Conservation (phyloP, 768 basidiomycete genomes). For the Leucosporidium yakuticum region DNA sequence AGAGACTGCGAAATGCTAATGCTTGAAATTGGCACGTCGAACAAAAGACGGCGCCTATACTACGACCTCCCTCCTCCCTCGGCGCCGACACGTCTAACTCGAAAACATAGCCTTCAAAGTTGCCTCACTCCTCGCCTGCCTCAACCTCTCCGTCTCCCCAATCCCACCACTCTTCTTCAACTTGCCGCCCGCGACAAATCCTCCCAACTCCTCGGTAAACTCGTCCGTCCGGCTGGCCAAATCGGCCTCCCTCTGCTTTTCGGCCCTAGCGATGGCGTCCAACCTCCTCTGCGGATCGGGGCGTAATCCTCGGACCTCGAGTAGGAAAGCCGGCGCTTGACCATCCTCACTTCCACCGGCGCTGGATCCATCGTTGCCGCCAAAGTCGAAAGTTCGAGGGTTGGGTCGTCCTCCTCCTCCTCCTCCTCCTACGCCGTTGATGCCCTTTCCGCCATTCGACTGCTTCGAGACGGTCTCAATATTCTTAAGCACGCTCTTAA, state of each 20-base stretch:
- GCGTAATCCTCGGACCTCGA: slow-evolving; percentile 77
- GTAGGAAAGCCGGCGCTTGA: slow-evolving; percentile 65
- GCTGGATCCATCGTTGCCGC: too few species aligned
- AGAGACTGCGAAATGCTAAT: too few species aligned
- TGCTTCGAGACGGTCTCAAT: slow-evolving; percentile 70
- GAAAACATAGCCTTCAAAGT: slow-evolving; percentile 26
- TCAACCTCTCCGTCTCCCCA: slow-evolving; percentile 60
- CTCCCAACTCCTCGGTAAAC: slow-evolving; percentile 72
- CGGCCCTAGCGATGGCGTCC: slow-evolving; percentile 86
- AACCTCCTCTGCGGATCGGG: slow-evolving; percentile 76
- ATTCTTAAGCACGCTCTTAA: slow-evolving; percentile 75
- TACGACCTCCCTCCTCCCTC: too few species aligned
- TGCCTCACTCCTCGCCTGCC: slow-evolving; percentile 63
- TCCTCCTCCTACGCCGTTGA: background rate
- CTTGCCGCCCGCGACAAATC: slow-evolving; percentile 81
- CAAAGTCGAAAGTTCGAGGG: background rate
- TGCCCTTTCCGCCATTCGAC: slow-evolving; percentile 56
- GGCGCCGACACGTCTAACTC: background rate
- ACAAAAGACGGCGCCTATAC: too few species aligned
- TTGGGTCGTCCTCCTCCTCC: background rate
- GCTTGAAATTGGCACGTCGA: too few species aligned
- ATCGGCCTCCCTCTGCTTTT: slow-evolving; percentile 72
- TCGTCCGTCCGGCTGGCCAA: slow-evolving; percentile 66
- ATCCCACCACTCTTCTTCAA: slow-evolving; percentile 73
- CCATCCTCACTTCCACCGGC: slow-evolving; percentile 46